A percentile compares a stretch with the other conserved stretches of the same genome.
phyloP scores from a whole-genome alignment of 139 green algal species.

The Mesostigma viride region DNA sequence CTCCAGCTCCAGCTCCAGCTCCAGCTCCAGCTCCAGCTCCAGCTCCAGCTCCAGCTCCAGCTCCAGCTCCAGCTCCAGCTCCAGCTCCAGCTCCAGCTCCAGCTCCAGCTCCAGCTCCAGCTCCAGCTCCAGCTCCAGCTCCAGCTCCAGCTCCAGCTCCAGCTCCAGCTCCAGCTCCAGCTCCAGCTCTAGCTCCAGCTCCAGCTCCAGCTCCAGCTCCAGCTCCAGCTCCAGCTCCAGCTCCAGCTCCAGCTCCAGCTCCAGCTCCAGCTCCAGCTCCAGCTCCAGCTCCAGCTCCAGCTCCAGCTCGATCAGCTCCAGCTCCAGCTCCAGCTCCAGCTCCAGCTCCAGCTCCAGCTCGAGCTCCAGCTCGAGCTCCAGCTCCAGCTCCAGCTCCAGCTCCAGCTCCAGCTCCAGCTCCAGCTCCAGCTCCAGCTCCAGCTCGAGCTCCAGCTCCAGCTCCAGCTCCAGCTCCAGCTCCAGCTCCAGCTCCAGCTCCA shows the following conservation, averaged over 20 bases:
- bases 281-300: slow-evolving; percentile 4
- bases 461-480: background rate
- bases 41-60: background rate
- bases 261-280: slow-evolving; percentile 4
- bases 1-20: background rate
- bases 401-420: slow-evolving; percentile 4
- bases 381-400: slow-evolving; percentile 2
- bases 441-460: background rate
- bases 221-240: background rate
- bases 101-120: background rate
- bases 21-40: background rate
- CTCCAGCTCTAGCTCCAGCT: too few species aligned
- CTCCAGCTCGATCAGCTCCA: background rate
- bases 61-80: background rate
- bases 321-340: slow-evolving; percentile 4
- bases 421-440: background rate
- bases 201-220: background rate
- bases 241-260: background rate
- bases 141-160: slow-evolving; percentile 4
- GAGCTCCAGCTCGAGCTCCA: background rate
- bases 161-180: slow-evolving; percentile 4
- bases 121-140: slow-evolving; percentile 4
- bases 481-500: background rate
- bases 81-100: background rate
- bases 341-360: background rate